Evolutionary conservation across 441 rosid genomes (phyloP), one percentile per base, ranked within the genome.

Genomic region (Macaranga tanarius): DNA sequence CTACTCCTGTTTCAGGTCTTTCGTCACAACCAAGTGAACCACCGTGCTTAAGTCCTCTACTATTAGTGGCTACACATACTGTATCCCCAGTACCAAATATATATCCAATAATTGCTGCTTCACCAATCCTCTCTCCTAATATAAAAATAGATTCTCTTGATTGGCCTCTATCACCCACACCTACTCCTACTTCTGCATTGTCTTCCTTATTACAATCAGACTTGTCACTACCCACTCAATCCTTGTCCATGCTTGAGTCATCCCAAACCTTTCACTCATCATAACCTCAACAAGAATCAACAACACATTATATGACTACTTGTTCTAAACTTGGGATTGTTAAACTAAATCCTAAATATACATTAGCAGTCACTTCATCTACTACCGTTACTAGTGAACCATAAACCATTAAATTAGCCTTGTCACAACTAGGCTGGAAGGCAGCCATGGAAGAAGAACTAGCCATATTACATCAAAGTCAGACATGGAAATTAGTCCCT

Each of bases 261-360:
- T 51, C 55, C n/a, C 55, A 13, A 51, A 13, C 20, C 55, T 51
- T n/a, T 54, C 23, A 54, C 1, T n/a, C 22, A 19, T 19, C 19
- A 50, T 6, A 50, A 50, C n/a, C n/a, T 5, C 0, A 13, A 13
- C 7, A 50, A 13, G 54, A 47, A 5, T 47, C 51, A 47, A 47
- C n/a, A 1, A 2, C 25, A n/a, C 69, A 65, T 25, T 16, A 8
- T 7, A 66, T 66, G 60, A 65, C 26, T 10, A 51, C 71, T 3
- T 60, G 60, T 2, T 67, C 47, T 17, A 28, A 67, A 67, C 23
- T 7, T 26, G 60, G 45, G 7, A 52, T 67, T 26, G 44, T 67
- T 16, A 67, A 67, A 17, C 71, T 60, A 9, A 51, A 19, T 31
- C 47, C 47, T 16, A 67, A 16, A 40, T 67, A 67, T 52, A 45